Conservation (phyloP, 2,329 filamentous ascomycete genomes). For the Aplosporella prunicola region DNA sequence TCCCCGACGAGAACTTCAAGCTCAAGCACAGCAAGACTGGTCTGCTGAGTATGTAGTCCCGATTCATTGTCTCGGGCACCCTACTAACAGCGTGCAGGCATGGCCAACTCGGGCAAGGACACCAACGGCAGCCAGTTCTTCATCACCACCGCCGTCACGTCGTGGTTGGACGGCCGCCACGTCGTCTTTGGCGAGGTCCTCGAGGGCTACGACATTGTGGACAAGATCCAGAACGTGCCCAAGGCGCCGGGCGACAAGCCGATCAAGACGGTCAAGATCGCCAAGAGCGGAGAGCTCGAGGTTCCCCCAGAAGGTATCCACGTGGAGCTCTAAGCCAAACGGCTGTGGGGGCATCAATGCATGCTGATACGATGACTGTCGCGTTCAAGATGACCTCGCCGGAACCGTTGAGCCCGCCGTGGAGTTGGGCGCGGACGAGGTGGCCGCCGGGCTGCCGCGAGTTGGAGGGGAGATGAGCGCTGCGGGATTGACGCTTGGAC, state of each 20-base stretch:
- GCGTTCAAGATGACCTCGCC: constrained; percentile 36
- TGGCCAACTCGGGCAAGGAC: constrained; percentile 57
- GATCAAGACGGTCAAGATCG: constrained; percentile 60
- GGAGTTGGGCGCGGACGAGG: constrained; percentile 34
- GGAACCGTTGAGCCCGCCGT: constrained; percentile 32
- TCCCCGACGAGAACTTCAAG: constrained; percentile 91
- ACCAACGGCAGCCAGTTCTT: constrained; percentile 67
- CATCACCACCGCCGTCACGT: constrained; percentile 58
- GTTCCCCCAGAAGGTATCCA: constrained; percentile 88
- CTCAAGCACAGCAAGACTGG: constrained; percentile 80
- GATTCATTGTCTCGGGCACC: constrained; percentile 80
- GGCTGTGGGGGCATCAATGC: no score
- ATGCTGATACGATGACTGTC: constrained; percentile 32
- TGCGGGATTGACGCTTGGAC: constrained; percentile 32
- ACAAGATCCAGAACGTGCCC: constrained; percentile 64
- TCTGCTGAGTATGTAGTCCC: constrained; percentile 57
- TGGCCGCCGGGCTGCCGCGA: constrained; percentile 20
- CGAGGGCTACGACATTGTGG: constrained; percentile 73
- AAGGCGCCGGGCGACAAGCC: constrained; percentile 63
- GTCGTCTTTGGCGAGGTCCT: constrained; percentile 83
- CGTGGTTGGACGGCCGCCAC: constrained; percentile 68
- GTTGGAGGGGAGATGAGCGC: constrained; percentile 6
- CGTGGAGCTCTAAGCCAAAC: constrained; percentile 63
- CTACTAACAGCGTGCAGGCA: constrained; percentile 44
- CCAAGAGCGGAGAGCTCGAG: constrained; percentile 73